Base-by-base conservation (phyloP, 23 red algal genomes). In the Gracilaria caudata region DNA sequence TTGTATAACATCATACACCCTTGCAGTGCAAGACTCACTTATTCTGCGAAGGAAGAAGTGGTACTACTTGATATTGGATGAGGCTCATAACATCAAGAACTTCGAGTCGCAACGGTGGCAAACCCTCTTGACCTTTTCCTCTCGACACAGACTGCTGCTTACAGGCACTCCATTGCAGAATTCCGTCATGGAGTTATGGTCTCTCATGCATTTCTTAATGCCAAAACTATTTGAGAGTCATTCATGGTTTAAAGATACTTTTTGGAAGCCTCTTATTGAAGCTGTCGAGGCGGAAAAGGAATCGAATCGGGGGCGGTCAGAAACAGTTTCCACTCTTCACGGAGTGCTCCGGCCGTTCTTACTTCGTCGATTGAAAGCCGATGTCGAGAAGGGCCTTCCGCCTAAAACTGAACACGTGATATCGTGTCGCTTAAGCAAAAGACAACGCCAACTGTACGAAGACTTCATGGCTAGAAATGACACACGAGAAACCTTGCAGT, bases 61-160 rank as follows among this genome's bases (percentile, higher is more conserved):
- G 96, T 71, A 59, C 17, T 98, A 98, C 58, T 68, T 98, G 60
- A 91, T 98, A n/a, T 81, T 98, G 7, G 96, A 98, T 58, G 96
- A 98, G 58, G 96, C 93, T 20, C 96, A 98, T 37, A 81, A 95
- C 78, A 98, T 98, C 93, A 98, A 98, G 44, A 98, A 98, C 73
- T 95, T 95, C 75, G 79, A 95, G 60, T 94, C 91, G 19, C 85
- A 89, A 73, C 71, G 89, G 34, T 98, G 90, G 92, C 96, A 93
- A 70, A 93, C 92, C 30, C 85, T 98, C 14, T 57, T 98, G 38
- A 95, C 54, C 51, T 98, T 98, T 84, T 78, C 91, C 23, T 82
- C 93, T 33, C 37, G 64, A 20, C 81, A 89, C 53, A 68, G 96
- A 17, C 82, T 98, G 32, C 78, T 98, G 44, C 87, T 98, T 28